Evolutionary conservation across 2,329 filamentous ascomycete species (phyloP), one percentile per base, ranked within the genome.

Genomic region (Ceratocystis lukuohia): DNA sequence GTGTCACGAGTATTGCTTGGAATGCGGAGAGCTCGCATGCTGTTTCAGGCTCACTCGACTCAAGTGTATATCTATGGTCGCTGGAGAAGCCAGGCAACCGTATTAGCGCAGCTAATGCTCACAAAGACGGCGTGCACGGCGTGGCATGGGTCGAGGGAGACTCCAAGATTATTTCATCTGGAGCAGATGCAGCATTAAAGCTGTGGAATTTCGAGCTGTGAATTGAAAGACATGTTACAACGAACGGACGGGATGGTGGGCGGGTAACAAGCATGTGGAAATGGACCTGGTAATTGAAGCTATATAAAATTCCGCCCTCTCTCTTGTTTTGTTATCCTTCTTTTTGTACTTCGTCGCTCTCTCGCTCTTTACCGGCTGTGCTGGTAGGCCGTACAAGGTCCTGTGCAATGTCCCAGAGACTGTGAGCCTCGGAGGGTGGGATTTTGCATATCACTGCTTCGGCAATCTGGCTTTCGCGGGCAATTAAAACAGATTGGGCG

Each of bases 61-160:
- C 93, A 0, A 91, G 96, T 72, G 83, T 99, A 22, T 92, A 90
- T 74, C 86, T 96, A 37, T 99, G 94, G 91, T 96, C 90, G 74
- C 76, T 96, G 66, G 80, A 79, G 48, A 89, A 90, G 73, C 93
- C 93, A 0, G 91, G 90, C 1, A 89, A 89, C 75, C 83, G 93
- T 70, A 83, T 95, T 70, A 93, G 94, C 78, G 87, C 86, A 15
- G 77, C 85, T 25, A 96, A 96, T 73, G 91, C 93, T 62, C 94
- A 99, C 78, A 96, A 96, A 77, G 94, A 97, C 73, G 94, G 94
- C 8, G 91, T 97, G 20, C 91, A 88, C 70, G 93, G 89, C 17
- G 88, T 97, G 17, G 82, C 82, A 12, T 99, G 93, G 91, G 80
- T 89, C 15, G 82, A 81, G 33, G 84, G 82, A 7, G 80, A 80